These are phyloP conservation scores for Circinella minor DNA, from an alignment of 371 early-diverging fungal species.

Conservation along the genomic window DNA sequence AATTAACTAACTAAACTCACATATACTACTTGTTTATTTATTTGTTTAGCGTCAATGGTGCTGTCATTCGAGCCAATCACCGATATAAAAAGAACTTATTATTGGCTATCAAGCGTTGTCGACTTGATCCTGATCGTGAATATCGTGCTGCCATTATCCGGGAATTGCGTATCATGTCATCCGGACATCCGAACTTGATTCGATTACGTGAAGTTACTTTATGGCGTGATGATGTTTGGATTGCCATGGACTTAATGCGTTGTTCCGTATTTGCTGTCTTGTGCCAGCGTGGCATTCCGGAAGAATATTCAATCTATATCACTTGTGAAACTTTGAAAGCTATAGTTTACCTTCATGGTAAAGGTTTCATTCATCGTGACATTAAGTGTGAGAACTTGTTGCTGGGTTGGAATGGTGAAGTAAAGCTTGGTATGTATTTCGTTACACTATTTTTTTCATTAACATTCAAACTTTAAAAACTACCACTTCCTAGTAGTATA, in stretches of 20 bases:
- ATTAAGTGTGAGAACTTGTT: slow-evolving; percentile 98
- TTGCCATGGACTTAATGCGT: slow-evolving; percentile 54
- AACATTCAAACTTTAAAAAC: slow-evolving; percentile 52
- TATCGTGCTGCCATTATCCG: slow-evolving; percentile 53
- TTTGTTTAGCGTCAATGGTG: slow-evolving; percentile 49
- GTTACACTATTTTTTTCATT: neutral
- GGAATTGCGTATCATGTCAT: slow-evolving; percentile 54
- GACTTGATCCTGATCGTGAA: slow-evolving; percentile 53
- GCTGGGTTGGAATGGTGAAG: slow-evolving; percentile 89
- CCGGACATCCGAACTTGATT: slow-evolving; percentile 50
- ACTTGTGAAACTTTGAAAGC: slow-evolving; percentile 66
- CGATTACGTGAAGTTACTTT: slow-evolving; percentile 49
- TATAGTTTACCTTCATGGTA: slow-evolving; percentile 89
- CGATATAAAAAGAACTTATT: slow-evolving; percentile 44
- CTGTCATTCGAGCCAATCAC: slow-evolving; percentile 47
- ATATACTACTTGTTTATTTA: slow-evolving; percentile 2
- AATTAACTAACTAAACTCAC: neutral
- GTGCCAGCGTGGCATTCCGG: slow-evolving; percentile 57
- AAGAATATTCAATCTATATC: slow-evolving; percentile 48
- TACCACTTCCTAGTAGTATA: too few species aligned
- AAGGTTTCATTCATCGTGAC: slow-evolving; percentile 96
- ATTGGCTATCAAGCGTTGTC: slow-evolving; percentile 55
- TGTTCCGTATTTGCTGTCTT: slow-evolving; percentile 57
- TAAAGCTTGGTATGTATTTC: slow-evolving; percentile 95
- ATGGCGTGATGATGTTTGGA: slow-evolving; percentile 58